Conservation (phyloP, 2,329 filamentous ascomycete genomes). For the Trichoderma sp. region DNA sequence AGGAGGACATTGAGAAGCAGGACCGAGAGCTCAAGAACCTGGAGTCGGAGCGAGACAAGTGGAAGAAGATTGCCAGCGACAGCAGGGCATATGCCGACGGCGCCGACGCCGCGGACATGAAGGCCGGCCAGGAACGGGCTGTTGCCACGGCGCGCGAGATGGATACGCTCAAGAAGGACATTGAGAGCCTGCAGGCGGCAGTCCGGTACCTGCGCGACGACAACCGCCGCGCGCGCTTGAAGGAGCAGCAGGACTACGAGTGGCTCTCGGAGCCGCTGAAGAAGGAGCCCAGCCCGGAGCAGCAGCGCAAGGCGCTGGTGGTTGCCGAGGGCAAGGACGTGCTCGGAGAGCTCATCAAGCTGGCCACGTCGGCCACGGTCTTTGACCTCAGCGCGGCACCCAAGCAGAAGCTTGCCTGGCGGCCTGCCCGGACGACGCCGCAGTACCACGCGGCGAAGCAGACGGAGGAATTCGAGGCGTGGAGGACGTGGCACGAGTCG, state of each 20-base stretch:
- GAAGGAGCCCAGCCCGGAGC: conserved; percentile 47
- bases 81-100: conserved; percentile 58
- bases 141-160: conserved; percentile 73
- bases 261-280: conserved; percentile 65
- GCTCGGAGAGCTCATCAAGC: conserved; percentile 64
- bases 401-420: conserved; percentile 65
- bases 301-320: conserved; percentile 56
- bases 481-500: conserved; percentile 60
- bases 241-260: conserved; percentile 57
- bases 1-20: conserved; percentile 67
- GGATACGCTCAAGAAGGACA: conserved; percentile 70
- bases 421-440: conserved; percentile 63
- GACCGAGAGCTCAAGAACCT: conserved; percentile 66
- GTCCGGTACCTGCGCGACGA: conserved; percentile 70
- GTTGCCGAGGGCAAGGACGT: conserved; percentile 64
- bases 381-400: conserved; percentile 63
- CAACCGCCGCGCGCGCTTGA: conserved; percentile 62
- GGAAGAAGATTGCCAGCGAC: conserved; percentile 70
- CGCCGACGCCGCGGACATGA: conserved; percentile 53
- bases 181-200: conserved; percentile 64
- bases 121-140: conserved; percentile 65
- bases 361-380: conserved; percentile 58
- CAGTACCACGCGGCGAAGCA: conserved; percentile 68
- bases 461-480: conserved; percentile 65
- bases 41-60: conserved; percentile 68